These are phyloP conservation scores for Nakaseomyces bracarensis DNA, from an alignment of 1,139 yeast species.

Conservation along the genomic window DNA sequence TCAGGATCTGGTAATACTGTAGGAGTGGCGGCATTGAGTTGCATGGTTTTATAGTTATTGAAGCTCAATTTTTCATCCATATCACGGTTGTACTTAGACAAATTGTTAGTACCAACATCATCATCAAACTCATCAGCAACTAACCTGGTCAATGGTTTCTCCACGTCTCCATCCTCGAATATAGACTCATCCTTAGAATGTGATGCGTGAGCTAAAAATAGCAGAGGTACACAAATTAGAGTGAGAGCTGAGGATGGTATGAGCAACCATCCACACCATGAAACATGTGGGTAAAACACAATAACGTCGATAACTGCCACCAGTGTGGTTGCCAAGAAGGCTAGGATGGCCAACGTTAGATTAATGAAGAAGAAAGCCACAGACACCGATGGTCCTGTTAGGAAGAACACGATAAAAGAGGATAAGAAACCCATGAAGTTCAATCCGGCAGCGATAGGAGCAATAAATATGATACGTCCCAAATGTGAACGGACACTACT, in stretches of 20 bases:
- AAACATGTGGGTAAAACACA: conserved; percentile 52
- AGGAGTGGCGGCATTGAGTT: conserved; percentile 1
- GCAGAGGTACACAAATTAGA: conserved; percentile 39
- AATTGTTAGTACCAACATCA: not conserved
- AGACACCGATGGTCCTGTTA: conserved; percentile 31
- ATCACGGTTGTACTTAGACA: conserved; percentile 4
- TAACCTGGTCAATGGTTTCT: conserved; percentile 11
- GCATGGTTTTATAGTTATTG: conserved; percentile 1
- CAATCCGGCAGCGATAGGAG: conserved; percentile 76
- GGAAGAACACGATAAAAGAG: conserved; percentile 8
- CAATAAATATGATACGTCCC: conserved; percentile 64
- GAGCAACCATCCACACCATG: conserved; percentile 64
- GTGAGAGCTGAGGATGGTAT: conserved; percentile 56
- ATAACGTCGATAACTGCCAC: conserved; percentile 48
- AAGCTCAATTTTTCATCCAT: conserved; percentile 1
- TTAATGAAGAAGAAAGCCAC: conserved; percentile 32
- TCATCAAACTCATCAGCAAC: conserved; percentile 6
- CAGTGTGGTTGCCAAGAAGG: conserved; percentile 46
- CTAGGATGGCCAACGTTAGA: conserved; percentile 35
- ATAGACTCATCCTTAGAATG: conserved; percentile 10
- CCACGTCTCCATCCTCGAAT: conserved; percentile 12
- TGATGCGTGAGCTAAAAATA: conserved; percentile 31
- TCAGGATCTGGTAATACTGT: conserved; percentile 13
- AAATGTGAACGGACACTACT: conserved; percentile 54
- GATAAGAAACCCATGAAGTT: conserved; percentile 43